Conservation (phyloP, 2,329 filamentous ascomycete species). For the Drechslerella coelobrocha region DNA sequence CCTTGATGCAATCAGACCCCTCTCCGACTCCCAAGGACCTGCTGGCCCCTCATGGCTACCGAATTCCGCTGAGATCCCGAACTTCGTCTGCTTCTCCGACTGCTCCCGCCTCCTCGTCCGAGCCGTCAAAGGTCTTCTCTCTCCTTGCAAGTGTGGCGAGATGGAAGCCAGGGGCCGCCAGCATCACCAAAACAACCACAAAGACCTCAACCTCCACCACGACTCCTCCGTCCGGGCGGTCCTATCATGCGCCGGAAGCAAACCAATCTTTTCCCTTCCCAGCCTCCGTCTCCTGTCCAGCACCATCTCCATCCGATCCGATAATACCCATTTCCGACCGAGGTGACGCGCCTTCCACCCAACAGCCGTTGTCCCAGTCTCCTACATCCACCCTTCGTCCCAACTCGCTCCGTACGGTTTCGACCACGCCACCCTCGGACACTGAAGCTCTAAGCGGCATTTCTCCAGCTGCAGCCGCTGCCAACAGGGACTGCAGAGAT, state of each 20-base stretch:
- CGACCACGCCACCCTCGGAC: slow-evolving; percentile 36
- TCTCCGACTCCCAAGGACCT: slow-evolving; percentile 29
- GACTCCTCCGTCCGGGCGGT: slow-evolving; percentile 12
- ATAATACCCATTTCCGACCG: slow-evolving; percentile 43
- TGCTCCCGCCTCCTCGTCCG: slow-evolving; percentile 27
- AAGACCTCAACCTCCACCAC: slow-evolving; percentile 7
- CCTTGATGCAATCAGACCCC: slow-evolving; percentile 48
- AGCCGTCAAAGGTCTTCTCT: slow-evolving; percentile 35
- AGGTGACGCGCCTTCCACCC: slow-evolving; percentile 25
- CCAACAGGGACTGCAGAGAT: slow-evolving; percentile 27
- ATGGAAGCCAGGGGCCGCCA: slow-evolving; percentile 45
- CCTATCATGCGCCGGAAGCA: slow-evolving; percentile 34
- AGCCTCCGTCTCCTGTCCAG: slow-evolving; percentile 9
- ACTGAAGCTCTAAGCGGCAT: slow-evolving; percentile 12
- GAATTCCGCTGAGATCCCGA: slow-evolving; percentile 41
- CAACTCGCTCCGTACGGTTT: slow-evolving; percentile 9
- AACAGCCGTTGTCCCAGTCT: no score
- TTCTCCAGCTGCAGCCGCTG: slow-evolving; percentile 1
- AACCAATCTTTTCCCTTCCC: slow-evolving; percentile 4
- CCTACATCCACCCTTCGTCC: not conserved
- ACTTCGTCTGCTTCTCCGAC: slow-evolving; percentile 23
- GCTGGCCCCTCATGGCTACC: slow-evolving; percentile 37
- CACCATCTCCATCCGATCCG: slow-evolving; percentile 29
- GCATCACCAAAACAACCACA: slow-evolving; percentile 11
- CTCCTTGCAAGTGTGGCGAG: slow-evolving; percentile 47